Percentiles rank a stretch among this genome's conserved stretches.
These are phyloP conservation scores for Citrus glauca DNA, from an alignment of 345 rosid genomes.

Conservation along the genomic window DNA sequence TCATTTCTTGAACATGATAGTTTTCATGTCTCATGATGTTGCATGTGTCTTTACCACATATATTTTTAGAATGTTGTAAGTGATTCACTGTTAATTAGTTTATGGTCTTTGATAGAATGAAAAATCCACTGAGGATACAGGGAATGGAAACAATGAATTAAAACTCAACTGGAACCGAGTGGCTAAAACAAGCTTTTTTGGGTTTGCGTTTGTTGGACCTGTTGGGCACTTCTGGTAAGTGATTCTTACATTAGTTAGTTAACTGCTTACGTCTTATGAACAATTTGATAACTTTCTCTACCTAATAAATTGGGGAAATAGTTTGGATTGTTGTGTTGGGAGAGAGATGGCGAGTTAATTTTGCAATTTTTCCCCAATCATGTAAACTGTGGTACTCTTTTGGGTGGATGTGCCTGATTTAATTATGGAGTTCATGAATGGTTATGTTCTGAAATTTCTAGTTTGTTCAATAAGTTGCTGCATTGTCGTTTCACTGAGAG, in stretches of 20 bases:
- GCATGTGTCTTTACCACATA: neutral
- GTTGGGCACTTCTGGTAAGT: constrained; percentile 83
- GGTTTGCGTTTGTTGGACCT: constrained; percentile 81
- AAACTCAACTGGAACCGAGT: constrained; percentile 70
- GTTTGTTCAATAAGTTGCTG: neutral
- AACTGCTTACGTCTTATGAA: neutral
- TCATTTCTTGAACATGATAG: neutral
- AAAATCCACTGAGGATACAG: neutral
- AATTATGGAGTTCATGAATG: neutral
- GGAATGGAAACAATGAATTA: constrained; percentile 13
- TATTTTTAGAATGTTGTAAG: neutral
- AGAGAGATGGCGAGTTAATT: too few relatives aligned
- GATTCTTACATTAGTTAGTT: neutral
- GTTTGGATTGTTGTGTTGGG: neutral
- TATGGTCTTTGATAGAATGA: constrained; percentile 2
- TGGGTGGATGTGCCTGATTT: neutral
- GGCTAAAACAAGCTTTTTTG: constrained; percentile 66
- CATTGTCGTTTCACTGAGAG: neutral
- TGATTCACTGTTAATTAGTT: neutral
- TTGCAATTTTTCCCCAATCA: neutral
- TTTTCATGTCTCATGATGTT: neutral
- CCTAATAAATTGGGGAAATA: neutral
- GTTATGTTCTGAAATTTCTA: neutral
- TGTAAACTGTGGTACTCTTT: neutral
- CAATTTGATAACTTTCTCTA: neutral